phyloP scores from a whole-genome alignment of 2,329 filamentous ascomycete species.

The Volutella citrinella region DNA sequence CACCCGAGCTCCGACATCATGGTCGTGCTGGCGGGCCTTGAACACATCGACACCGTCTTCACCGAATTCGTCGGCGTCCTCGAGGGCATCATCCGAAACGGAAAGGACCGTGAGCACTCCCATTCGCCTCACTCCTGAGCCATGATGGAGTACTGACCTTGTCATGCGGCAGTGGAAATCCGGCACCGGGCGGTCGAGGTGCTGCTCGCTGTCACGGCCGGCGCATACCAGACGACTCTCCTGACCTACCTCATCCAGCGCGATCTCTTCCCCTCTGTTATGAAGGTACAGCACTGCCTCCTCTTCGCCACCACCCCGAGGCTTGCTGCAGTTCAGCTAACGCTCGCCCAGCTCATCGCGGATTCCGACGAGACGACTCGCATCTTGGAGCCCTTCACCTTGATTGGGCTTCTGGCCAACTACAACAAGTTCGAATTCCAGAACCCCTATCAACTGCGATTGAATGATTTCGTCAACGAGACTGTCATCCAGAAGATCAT shows the following conservation, averaged over 20 bases:
- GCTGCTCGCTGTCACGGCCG: slow-evolving; percentile 79
- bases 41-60: slow-evolving; percentile 83
- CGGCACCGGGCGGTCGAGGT: slow-evolving; percentile 78
- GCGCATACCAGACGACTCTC: slow-evolving; percentile 93
- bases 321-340: too few relatives aligned
- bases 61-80: slow-evolving; percentile 82
- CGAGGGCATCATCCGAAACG: slow-evolving; percentile 78
- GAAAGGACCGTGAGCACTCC: slow-evolving; percentile 58
- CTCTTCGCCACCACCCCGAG: too few relatives aligned
- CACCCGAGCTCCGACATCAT: slow-evolving; percentile 97
- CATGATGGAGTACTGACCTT: slow-evolving; percentile 20
- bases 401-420: slow-evolving; percentile 86
- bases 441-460: slow-evolving; percentile 87
- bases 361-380: slow-evolving; percentile 65
- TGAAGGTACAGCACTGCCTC: slow-evolving; percentile 90
- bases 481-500: slow-evolving; percentile 80
- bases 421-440: slow-evolving; percentile 99
- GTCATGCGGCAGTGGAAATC: slow-evolving; percentile 57
- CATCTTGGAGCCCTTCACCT: slow-evolving; percentile 71
- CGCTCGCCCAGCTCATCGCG: slow-evolving; percentile 76
- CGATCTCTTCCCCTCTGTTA: slow-evolving; percentile 89
- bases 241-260: slow-evolving; percentile 93
- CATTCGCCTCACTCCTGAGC: not conserved
- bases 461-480: slow-evolving; percentile 96
- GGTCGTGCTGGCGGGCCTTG: slow-evolving; percentile 80